phyloP scores from a whole-genome alignment of 768 basidiomycete species.

The Pleurotus ostreatus region DNA sequence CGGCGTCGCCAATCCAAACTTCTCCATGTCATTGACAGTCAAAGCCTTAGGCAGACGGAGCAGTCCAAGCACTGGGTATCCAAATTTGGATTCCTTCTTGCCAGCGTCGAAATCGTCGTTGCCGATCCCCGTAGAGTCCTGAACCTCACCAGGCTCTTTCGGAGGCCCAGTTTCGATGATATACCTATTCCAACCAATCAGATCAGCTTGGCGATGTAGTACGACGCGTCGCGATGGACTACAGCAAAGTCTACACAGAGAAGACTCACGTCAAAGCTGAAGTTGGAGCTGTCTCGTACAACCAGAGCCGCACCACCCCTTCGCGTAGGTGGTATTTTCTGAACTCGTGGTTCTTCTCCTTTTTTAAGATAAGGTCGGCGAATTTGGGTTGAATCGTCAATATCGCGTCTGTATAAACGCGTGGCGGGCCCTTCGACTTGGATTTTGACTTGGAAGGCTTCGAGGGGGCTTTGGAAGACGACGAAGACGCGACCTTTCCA shows the following conservation, averaged over 20 bases:
- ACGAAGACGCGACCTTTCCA: constrained; percentile 10
- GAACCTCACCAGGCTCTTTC: constrained; percentile 27
- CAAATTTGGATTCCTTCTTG: constrained; percentile 23
- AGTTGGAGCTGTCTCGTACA: constrained; percentile 23
- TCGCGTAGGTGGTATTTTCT: constrained; percentile 25
- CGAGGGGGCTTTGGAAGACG: constrained; percentile 2
- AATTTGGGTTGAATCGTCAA: constrained; percentile 28
- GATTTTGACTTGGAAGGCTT: constrained; percentile 2
- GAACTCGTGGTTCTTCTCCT: constrained; percentile 34
- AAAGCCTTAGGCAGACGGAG: constrained; percentile 21
- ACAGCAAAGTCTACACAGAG: not conserved
- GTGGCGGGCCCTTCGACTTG: constrained; percentile 12
- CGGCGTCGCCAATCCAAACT: constrained; percentile 18
- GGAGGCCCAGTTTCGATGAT: constrained; percentile 21
- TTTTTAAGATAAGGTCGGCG: constrained; percentile 22
- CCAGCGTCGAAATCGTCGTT: constrained; percentile 32
- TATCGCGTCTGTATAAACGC: constrained; percentile 26
- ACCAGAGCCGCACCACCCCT: constrained; percentile 25
- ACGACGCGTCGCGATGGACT: not conserved
- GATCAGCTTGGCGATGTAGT: not conserved
- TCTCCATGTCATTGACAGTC: constrained; percentile 16
- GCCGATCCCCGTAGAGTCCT: constrained; percentile 26
- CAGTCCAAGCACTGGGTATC: constrained; percentile 24
- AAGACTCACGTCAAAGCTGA: constrained; percentile 25
- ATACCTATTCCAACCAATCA: constrained; percentile 13